Evolutionary conservation across 2,329 filamentous ascomycete genomes (phyloP).

Genomic region (Trichoderma brevicompactum): DNA sequence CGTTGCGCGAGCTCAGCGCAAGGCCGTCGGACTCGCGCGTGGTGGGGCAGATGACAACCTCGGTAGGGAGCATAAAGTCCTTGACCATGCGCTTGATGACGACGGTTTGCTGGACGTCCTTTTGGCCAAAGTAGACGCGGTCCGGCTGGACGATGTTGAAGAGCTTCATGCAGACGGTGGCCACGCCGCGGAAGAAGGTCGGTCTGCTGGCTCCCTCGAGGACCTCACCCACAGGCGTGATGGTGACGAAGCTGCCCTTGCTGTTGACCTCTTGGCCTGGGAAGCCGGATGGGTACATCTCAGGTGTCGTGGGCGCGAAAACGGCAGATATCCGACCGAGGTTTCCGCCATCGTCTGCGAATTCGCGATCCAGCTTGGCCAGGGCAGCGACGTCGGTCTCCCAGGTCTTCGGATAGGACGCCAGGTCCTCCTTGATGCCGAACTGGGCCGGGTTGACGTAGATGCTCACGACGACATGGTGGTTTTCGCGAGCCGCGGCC

Average conservation of each 20-base stretch:
- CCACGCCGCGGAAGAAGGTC: conserved; percentile 95
- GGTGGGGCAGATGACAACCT: conserved; percentile 76
- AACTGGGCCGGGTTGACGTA: conserved; percentile 99
- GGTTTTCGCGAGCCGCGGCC: conserved; percentile 80
- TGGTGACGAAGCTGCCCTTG: conserved; percentile 85
- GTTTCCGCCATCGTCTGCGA: conserved; percentile 64
- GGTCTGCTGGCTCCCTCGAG: conserved; percentile 86
- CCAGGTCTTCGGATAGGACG: conserved; percentile 90
- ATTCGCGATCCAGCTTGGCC: conserved; percentile 68
- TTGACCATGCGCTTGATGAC: conserved; percentile 84
- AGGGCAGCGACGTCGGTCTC: conserved; percentile 72
- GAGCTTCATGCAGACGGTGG: conserved; percentile 90
- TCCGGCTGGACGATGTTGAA: conserved; percentile 62
- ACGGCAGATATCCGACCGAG: conserved; percentile 77
- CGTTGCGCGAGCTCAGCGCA: conserved; percentile 90
- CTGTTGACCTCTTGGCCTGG: conserved; percentile 74
- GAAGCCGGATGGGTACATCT: conserved; percentile 86
- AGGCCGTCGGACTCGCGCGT: conserved; percentile 79
- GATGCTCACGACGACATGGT: conserved; percentile 85
- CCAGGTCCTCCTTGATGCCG: conserved; percentile 83
- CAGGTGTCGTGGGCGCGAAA: conserved; percentile 79
- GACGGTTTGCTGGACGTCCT: conserved; percentile 95
- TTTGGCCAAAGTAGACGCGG: conserved; percentile 89
- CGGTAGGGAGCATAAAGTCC: conserved; percentile 80
- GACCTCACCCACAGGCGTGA: conserved; percentile 80